These are phyloP conservation scores for Mrakia gelida DNA, from an alignment of 768 basidiomycete genomes.

Conservation along the genomic window DNA sequence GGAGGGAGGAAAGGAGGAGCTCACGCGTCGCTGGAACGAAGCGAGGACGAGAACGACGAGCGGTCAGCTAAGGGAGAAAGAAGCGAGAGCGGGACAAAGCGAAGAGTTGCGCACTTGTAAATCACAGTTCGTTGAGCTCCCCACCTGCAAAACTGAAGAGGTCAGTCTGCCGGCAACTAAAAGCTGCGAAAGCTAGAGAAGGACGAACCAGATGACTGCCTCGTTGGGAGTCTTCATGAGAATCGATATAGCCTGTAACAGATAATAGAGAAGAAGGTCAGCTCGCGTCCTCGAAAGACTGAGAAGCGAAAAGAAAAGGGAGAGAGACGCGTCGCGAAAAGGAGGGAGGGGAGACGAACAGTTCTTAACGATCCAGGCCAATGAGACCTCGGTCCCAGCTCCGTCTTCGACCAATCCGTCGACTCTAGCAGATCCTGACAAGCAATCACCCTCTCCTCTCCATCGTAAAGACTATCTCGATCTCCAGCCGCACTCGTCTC, in stretches of 20 bases:
- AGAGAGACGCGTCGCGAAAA: not conserved
- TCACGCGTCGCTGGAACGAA: too few relatives aligned
- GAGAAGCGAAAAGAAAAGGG: not conserved
- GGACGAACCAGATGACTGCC: conserved; percentile 25
- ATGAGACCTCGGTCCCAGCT: not conserved
- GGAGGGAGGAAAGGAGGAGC: too few relatives aligned
- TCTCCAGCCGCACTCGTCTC: not conserved
- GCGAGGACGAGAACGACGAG: too few relatives aligned
- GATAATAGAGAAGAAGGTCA: not conserved
- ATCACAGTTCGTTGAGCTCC: not conserved
- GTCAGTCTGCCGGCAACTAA: too few relatives aligned
- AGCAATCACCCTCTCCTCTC: conserved; percentile 5
- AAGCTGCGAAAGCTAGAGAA: too few relatives aligned
- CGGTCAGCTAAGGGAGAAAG: too few relatives aligned
- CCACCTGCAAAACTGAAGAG: too few relatives aligned
- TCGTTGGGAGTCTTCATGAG: conserved; percentile 27
- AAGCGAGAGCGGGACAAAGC: not conserved
- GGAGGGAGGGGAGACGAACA: not conserved
- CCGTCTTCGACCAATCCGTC: conserved; percentile 24
- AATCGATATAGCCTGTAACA: conserved; percentile 23
- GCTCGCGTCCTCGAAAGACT: too few relatives aligned
- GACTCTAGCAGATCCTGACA: conserved; percentile 14
- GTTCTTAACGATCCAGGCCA: not conserved
- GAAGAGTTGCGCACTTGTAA: not conserved
- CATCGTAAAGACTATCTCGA: not conserved